Evolutionary conservation across 2,329 filamentous ascomycete genomes (phyloP), one percentile per base, ranked within the genome.

Genomic region (Sporothrix pallida): DNA sequence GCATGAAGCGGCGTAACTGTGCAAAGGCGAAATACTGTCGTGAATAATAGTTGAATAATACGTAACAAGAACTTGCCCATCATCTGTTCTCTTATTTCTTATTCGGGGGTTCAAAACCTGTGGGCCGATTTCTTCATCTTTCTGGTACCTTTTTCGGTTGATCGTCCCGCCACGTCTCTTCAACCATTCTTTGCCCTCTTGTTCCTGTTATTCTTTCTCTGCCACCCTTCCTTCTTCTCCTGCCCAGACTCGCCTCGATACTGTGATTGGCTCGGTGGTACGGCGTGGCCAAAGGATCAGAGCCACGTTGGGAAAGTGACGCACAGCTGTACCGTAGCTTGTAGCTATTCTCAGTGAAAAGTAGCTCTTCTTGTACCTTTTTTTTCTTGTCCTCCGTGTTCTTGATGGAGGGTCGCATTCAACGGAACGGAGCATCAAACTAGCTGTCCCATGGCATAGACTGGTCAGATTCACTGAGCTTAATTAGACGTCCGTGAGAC

Each of bases 331-430:
- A 20, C 37, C 17, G 7, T 15, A 67, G 20, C 1, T 1, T 17
- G 17, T 26, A 65, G 58, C 42, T 50, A 37, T 50, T 44, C 42
- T 2, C 44, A 65, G 7, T 20, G n/a, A 13, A 44, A 26, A 13
- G 46, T 52, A 52, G 48, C 6, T 37, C 31, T 37, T 37, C 31
- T 5, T 37, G 31, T 37, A 37, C 31, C 31, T 37, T 37, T 52
- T 56, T 20, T 12, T 31, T 5, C 63, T 50, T 31, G 12, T 65
- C 62, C 15, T 67, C 23, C 20, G 9, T 26, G 12, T 7, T 67
- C 44, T 0, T 26, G 69, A 71, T 62, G 69, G 54, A 71, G 69
- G 58, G 70, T 71, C 56, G 70, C 70, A 71, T 71, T 71, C 46
- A 26, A 56, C 46, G 58, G 58, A 63, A 26, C 54, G 56, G 44